These are phyloP conservation scores for Aspergillus biplanus DNA, from an alignment of 495 filamentous ascomycete species.

Conservation along the genomic window DNA sequence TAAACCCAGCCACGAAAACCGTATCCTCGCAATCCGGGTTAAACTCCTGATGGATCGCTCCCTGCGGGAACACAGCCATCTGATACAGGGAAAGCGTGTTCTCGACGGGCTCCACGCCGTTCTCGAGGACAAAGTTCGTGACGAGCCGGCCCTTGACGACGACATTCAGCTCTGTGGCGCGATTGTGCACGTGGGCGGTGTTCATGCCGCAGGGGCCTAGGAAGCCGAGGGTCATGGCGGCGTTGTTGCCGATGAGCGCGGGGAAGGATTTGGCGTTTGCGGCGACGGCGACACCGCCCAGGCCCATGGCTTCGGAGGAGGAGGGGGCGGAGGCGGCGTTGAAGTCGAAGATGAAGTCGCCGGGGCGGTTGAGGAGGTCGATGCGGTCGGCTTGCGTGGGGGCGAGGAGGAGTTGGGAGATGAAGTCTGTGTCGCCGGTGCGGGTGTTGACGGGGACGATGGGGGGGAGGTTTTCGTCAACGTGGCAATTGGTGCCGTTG, in stretches of 20 bases:
- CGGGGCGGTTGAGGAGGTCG: constrained; percentile 13
- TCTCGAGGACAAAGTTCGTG: constrained; percentile 16
- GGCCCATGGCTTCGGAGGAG: neutral
- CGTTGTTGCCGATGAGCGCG: constrained; percentile 12
- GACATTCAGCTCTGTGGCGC: constrained; percentile 19
- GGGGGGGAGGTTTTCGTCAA: constrained; percentile 10
- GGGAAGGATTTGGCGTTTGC: constrained; percentile 16
- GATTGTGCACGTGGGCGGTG: constrained; percentile 17
- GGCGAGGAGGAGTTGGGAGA: constrained; percentile 9
- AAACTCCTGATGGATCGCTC: constrained; percentile 19
- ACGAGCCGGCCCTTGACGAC: constrained; percentile 17
- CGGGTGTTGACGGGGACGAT: constrained; percentile 16
- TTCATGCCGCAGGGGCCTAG: constrained; percentile 20
- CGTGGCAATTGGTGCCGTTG: neutral
- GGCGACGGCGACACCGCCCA: constrained; percentile 7
- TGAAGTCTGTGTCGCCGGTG: constrained; percentile 13
- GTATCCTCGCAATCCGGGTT: constrained; percentile 18
- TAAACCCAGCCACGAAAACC: constrained; percentile 15
- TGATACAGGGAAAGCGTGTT: constrained; percentile 12
- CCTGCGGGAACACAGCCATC: constrained; percentile 15
- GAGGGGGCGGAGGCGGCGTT: neutral
- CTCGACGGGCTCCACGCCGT: constrained; percentile 2
- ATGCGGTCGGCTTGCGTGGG: constrained; percentile 17
- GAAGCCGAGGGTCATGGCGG: constrained; percentile 16
- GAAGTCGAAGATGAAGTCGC: constrained; percentile 23